Percentiles rank a stretch among this genome's conserved stretches.
phyloP scores from a whole-genome alignment of 2,329 filamentous ascomycete species.

The Sporothrix euskadiensis region DNA sequence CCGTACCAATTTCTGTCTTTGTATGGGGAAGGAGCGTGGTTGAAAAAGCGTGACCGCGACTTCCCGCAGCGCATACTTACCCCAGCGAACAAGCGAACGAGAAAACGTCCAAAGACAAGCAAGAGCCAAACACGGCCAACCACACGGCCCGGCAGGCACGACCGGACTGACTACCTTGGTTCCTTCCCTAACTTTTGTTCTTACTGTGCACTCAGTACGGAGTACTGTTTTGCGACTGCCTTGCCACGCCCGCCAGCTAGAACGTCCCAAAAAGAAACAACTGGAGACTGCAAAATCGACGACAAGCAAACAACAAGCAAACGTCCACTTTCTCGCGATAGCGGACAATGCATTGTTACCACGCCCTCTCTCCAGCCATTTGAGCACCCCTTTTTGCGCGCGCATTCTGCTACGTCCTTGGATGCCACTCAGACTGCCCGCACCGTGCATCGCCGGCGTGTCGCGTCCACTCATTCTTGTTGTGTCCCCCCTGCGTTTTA shows the following conservation, averaged over 20 bases:
- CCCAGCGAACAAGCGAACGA: neutral
- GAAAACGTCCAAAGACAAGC: neutral
- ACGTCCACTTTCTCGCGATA: neutral
- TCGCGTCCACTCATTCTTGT: neutral
- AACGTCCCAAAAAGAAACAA: neutral
- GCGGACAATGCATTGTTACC: slow-evolving; percentile 5
- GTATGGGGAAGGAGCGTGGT: slow-evolving; percentile 20
- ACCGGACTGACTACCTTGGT: neutral
- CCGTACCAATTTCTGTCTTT: neutral
- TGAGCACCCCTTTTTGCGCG: slow-evolving; percentile 6
- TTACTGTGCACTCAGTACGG: neutral
- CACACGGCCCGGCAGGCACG: slow-evolving; percentile 14
- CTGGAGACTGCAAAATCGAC: neutral
- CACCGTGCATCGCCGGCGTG: slow-evolving; percentile 5
- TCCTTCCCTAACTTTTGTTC: no score
- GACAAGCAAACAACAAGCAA: neutral
- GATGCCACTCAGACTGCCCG: neutral
- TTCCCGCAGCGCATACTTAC: slow-evolving; percentile 8
- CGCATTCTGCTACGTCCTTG: neutral
- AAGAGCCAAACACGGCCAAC: neutral
- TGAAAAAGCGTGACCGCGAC: slow-evolving; percentile 27
- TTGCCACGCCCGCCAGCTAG: neutral
- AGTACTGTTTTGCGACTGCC: neutral
- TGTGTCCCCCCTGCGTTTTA: slow-evolving; percentile 3
- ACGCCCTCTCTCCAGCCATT: neutral